These are phyloP conservation scores for Tetrastigma voinierianum DNA, from an alignment of 164 flowering plant species.

Conservation along the genomic window DNA sequence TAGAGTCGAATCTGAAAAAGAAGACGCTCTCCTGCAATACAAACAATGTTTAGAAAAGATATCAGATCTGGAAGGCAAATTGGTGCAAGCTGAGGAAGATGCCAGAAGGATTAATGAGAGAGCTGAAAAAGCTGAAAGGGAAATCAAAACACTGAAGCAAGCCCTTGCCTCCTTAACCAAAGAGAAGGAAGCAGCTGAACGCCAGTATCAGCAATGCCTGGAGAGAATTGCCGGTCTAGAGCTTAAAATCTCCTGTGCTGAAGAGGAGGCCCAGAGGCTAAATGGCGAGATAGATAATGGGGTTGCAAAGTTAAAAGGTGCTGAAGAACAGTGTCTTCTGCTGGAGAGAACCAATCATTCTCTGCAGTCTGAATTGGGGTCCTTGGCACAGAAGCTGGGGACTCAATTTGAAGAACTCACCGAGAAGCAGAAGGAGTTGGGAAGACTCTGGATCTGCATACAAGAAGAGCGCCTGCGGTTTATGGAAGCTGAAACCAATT, in stretches of 20 bases:
- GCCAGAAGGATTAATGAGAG: slow-evolving; percentile 29
- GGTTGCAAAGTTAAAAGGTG: slow-evolving; percentile 43
- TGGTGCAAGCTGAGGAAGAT: slow-evolving; percentile 45
- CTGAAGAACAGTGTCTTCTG: slow-evolving; percentile 52
- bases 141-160: slow-evolving; percentile 42
- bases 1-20: slow-evolving; percentile 44
- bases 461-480: slow-evolving; percentile 61
- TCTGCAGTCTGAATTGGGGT: slow-evolving; percentile 48
- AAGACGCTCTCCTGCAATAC: slow-evolving; percentile 35
- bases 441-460: slow-evolving; percentile 50
- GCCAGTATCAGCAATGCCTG: slow-evolving; percentile 43
- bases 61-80: slow-evolving; percentile 40
- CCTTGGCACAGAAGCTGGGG: slow-evolving; percentile 38
- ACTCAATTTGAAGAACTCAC: slow-evolving; percentile 45
- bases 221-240: slow-evolving; percentile 49
- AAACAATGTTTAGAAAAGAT: slow-evolving; percentile 37
- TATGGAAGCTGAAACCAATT: slow-evolving; percentile 65
- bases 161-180: slow-evolving; percentile 34
- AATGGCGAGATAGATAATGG: slow-evolving; percentile 42
- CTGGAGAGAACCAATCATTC: slow-evolving; percentile 55
- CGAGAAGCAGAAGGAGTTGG: slow-evolving; percentile 66
- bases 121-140: slow-evolving; percentile 48
- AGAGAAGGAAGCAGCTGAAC: slow-evolving; percentile 51
- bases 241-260: slow-evolving; percentile 30
- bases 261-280: slow-evolving; percentile 48